A percentile compares a stretch with the other conserved stretches of the same genome.
These are phyloP conservation scores for Stephania yunnanensis DNA, from an alignment of 164 flowering plant species.

Conservation along the genomic window DNA sequence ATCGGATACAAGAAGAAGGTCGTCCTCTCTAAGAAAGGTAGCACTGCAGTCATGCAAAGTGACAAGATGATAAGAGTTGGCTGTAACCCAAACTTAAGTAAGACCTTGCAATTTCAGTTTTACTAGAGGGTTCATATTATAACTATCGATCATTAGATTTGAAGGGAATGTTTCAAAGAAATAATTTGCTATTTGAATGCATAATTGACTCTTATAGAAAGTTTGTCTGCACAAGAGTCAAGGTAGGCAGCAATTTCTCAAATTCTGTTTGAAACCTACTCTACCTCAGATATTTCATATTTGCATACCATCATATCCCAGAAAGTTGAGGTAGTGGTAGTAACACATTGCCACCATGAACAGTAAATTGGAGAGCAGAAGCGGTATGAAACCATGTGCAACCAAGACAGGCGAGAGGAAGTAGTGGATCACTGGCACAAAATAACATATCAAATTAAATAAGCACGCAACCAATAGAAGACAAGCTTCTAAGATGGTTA, in stretches of 20 bases:
- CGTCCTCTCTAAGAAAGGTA: conserved; percentile 91
- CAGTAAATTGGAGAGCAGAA: conserved; percentile 79
- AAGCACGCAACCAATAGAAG: not conserved
- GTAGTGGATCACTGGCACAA: conserved; percentile 80
- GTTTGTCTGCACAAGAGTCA: not conserved
- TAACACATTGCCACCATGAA: conserved; percentile 88
- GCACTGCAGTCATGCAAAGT: conserved; percentile 42
- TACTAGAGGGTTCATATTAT: not conserved
- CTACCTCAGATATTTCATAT: not conserved
- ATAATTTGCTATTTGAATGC: not conserved
- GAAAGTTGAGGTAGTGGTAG: conserved; percentile 95
- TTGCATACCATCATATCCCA: conserved; percentile 92
- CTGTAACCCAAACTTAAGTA: not conserved
- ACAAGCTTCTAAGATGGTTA: not conserved
- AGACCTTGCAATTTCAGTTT: not conserved
- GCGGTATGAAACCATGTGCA: conserved; percentile 84
- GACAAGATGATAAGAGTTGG: not conserved
- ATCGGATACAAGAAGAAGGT: conserved; percentile 96
- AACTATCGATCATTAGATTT: not conserved
- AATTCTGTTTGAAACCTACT: not conserved
- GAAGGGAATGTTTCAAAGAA: not conserved
- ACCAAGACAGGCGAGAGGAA: conserved; percentile 88
- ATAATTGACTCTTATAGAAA: not conserved
- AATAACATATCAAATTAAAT: conserved; percentile 18
- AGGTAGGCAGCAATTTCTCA: not conserved